Evolutionary conservation across 768 basidiomycete species (phyloP).

Genomic region (Lenzites betulinus): DNA sequence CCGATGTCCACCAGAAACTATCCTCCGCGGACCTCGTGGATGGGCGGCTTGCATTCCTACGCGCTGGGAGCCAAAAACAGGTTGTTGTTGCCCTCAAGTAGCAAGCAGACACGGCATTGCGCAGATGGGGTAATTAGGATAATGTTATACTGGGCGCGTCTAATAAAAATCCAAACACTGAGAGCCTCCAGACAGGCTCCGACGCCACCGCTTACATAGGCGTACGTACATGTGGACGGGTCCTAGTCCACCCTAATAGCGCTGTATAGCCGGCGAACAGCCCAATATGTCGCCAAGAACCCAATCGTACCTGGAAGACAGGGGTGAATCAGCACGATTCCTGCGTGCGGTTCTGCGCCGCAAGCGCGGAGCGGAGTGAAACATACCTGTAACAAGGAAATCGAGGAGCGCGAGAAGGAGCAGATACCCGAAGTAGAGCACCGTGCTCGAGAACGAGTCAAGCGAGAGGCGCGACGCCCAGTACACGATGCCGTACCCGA

Average conservation of each 20-base stretch:
- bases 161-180: slow-evolving; percentile 1
- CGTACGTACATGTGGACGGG: not conserved
- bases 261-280: slow-evolving; percentile 80
- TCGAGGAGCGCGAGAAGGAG: slow-evolving; percentile 79
- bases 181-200: not conserved
- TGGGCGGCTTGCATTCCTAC: slow-evolving; percentile 59
- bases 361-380: not conserved
- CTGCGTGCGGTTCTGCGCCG: not conserved
- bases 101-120: no score
- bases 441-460: slow-evolving; percentile 75
- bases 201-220: not conserved
- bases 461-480: slow-evolving; percentile 87
- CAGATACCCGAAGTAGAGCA: slow-evolving; percentile 90
- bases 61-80: slow-evolving; percentile 75
- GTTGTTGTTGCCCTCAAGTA: slow-evolving; percentile 49
- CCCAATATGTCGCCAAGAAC: slow-evolving; percentile 90
- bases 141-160: not conserved
- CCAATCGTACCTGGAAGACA: slow-evolving; percentile 77
- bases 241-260: slow-evolving; percentile 73
- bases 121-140: not conserved
- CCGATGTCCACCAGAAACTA: slow-evolving; percentile 49
- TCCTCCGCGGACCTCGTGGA: slow-evolving; percentile 55
- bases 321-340: slow-evolving; percentile 10
- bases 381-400: slow-evolving; percentile 84
- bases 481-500: slow-evolving; percentile 87